Base-by-base conservation (phyloP, 768 basidiomycete genomes). In the Boletus edulis region DNA sequence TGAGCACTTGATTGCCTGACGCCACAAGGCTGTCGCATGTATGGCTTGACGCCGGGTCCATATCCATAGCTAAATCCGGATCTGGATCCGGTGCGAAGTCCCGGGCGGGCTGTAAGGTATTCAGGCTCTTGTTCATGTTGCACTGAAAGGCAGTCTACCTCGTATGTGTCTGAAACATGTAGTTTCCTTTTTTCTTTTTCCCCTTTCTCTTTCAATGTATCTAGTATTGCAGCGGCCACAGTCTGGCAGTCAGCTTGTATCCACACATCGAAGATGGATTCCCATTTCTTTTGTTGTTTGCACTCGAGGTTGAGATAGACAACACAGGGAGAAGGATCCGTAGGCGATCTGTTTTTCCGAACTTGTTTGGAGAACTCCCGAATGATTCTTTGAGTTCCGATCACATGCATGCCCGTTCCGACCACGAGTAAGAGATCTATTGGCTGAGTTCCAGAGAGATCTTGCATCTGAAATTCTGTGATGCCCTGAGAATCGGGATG, bases 271-370 rank as follows among this genome's bases (percentile, higher is more conserved):
- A 60, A 60, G 0, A 5, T 17, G 1, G 49, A 42, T 42, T 49
- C 40, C 53, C 49, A 58, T 49, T 37, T 58, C 15, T 52, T 49
- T 6, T 32, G 11, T 29, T 42, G 24, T 41, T 45, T 51, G 34
- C 55, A 55, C 7, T 58, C 47, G 0, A 58, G 40, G 5, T 58
- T 60, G 3, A 58, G 38, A 22, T 58, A 60, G 11, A 60, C 37
- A 2, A 47, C 17, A 7, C 3, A 29, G 1, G 24, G 38, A 27
- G 47, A 38, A 12, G 37, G 24, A 27, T 38, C 47, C 2, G 11
- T 6, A 7, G 35, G 24, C 0, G 47, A 27, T 20, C 4, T 49
- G 24, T 39, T 27, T n/a, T 29, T 32, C 4, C 14, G 39, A 15
- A 22, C 29, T 5, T 20, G 3, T 20, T 15, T 3, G 6, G 49